Evolutionary conservation across 202 grass and related monocot species (phyloP).

Genomic region (Zizania palustris): DNA sequence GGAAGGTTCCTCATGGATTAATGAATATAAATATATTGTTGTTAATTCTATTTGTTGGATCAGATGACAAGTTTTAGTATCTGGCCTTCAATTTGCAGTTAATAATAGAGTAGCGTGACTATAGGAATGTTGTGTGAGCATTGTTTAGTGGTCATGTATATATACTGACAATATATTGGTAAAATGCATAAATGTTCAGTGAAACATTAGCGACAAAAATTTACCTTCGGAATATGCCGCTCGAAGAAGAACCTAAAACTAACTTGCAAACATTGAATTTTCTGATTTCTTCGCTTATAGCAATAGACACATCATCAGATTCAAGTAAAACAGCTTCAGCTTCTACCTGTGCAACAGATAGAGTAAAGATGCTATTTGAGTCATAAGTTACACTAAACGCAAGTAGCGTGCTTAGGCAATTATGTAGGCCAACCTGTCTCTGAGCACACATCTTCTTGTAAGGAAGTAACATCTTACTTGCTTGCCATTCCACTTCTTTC

Average conservation of each 20-base stretch:
- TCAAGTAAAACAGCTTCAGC: constrained; percentile 81
- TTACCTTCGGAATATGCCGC: constrained; percentile 79
- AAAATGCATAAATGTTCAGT: neutral
- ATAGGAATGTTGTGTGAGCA: neutral
- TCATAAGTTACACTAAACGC: neutral
- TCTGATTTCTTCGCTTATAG: constrained; percentile 67
- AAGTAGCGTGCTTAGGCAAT: neutral
- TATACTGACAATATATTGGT: neutral
- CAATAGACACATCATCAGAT: constrained; percentile 66
- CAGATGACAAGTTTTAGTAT: neutral
- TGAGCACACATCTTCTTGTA: constrained; percentile 80
- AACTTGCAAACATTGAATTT: constrained; percentile 74
- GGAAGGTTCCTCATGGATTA: neutral
- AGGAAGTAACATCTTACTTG: constrained; percentile 52
- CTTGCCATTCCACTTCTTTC: constrained; percentile 84
- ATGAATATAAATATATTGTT: constrained; percentile 2
- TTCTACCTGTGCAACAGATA: constrained; percentile 64
- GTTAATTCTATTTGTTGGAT: neutral
- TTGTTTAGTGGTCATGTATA: neutral
- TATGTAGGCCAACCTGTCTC: constrained; percentile 46
- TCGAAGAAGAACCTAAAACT: constrained; percentile 70
- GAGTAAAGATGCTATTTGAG: constrained; percentile 18
- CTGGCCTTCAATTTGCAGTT: constrained; percentile 3
- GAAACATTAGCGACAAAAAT: neutral
- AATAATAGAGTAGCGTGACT: neutral